Evolutionary conservation across 2,329 filamentous ascomycete genomes (phyloP), one percentile per base, ranked within the genome.

Genomic region (Ophiostoma ulmi): DNA sequence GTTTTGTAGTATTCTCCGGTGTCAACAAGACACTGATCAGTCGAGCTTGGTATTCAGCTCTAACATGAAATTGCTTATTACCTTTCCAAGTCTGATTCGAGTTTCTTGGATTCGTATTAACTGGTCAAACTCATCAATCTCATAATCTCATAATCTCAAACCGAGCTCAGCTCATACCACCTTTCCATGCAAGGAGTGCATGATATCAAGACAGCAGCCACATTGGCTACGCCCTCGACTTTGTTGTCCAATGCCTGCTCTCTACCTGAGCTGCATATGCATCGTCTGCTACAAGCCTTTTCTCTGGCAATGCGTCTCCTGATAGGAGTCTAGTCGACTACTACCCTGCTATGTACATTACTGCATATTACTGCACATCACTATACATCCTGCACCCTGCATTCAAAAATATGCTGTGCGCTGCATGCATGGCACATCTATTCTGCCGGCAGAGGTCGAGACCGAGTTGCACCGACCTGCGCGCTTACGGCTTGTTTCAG

Each of bases 401-500:
- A 31, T 31, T 31, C 31, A 31, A 31, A 4, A 31, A 31, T 31
- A 31, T 31, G 31, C 31, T 31, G 31, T 31, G 31, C 31, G 31
- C 31, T 31, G 31, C 38, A 48, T 38, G 31, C 61, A 65, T 39
- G 36, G 13, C 36, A 22, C 35, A 38, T 65, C 63, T 36, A 22
- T 22, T 38, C 11, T n/a, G 63, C 36, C 63, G 63, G n/a, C 13
- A 55, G n/a, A 31, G 58, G 58, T 31, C 55, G 58, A 35, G 26
- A 61, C 7, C 55, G 58, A 63, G 20, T 35, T 65, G 63, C 36
- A 44, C 36, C 65, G 22, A n/a, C 31, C 69, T 70, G 73, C 72
- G 73, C 73, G 73, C 73, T 73, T 74, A 73, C 70, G 36, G 63
- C 44, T 39, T 70, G 71, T 73, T 72, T 71, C 69, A 71, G 52